Evolutionary conservation across 768 basidiomycete genomes (phyloP).

Genomic region (Serendipita sp.): DNA sequence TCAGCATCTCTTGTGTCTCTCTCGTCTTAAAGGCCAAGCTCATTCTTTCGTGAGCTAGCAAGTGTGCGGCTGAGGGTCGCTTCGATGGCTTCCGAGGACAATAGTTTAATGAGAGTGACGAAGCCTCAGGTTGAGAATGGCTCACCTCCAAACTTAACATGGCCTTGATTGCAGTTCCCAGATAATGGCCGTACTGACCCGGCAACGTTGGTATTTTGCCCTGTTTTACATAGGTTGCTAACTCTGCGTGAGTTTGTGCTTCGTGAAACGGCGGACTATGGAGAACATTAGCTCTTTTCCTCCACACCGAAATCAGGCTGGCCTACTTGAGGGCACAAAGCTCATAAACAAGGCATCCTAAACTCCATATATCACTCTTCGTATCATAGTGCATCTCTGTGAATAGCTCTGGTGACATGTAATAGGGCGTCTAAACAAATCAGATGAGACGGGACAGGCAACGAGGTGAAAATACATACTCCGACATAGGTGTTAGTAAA

Average conservation of each 20-base stretch:
- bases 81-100: conserved; percentile 47
- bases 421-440: conserved; percentile 76
- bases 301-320: neutral
- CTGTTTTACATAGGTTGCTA: conserved; percentile 67
- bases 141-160: conserved; percentile 76
- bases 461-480: conserved; percentile 30
- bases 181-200: conserved; percentile 57
- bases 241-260: conserved; percentile 75
- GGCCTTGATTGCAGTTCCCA: conserved; percentile 61
- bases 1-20: conserved; percentile 59
- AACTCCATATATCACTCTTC: conserved; percentile 96
- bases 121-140: conserved; percentile 8
- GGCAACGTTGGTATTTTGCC: conserved; percentile 87
- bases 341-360: conserved; percentile 94
- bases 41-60: conserved; percentile 65
- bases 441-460: neutral
- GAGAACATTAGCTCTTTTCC: neutral
- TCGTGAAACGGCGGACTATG: conserved; percentile 71
- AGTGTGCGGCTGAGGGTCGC: conserved; percentile 67
- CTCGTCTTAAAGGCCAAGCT: conserved; percentile 53
- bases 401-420: conserved; percentile 98
- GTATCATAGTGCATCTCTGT: conserved; percentile 95
- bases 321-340: conserved; percentile 69
- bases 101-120: conserved; percentile 3
- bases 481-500: conserved; percentile 97